A percentile compares a stretch with the other conserved stretches of the same genome.
Evolutionary conservation across 2,329 filamentous ascomycete genomes (phyloP).

Genomic region (Alternaria infectoria): DNA sequence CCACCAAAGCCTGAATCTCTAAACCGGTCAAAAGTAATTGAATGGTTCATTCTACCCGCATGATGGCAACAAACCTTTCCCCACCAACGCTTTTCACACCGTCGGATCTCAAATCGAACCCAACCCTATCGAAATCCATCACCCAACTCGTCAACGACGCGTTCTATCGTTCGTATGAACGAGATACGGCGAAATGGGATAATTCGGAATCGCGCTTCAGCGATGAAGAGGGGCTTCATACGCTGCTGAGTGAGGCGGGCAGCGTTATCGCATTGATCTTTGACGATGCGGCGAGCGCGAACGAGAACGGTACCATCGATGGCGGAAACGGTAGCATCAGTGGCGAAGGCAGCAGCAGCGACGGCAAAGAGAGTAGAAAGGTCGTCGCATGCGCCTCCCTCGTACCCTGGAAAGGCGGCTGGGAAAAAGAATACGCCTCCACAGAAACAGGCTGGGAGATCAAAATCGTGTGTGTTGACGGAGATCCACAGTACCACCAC

Average conservation of each 20-base stretch:
- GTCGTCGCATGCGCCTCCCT: conserved; percentile 30
- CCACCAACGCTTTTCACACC: conserved; percentile 18
- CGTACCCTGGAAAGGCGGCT: conserved; percentile 34
- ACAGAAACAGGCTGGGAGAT: conserved; percentile 36
- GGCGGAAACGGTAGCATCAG: no score
- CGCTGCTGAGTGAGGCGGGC: conserved; percentile 14
- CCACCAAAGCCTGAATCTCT: conserved; percentile 4
- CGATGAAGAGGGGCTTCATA: conserved; percentile 14
- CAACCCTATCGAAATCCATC: conserved; percentile 17
- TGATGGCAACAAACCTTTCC: conserved; percentile 16
- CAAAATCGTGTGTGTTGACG: conserved; percentile 33
- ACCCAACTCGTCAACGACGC: conserved; percentile 26
- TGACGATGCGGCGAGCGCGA: conserved; percentile 5
- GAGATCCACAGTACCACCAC: conserved; percentile 19
- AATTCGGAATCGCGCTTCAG: conserved; percentile 17
- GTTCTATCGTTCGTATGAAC: conserved; percentile 22
- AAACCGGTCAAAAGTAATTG: neutral
- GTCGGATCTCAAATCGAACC: conserved; percentile 10
- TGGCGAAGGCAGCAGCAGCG: no score
- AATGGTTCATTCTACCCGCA: neutral
- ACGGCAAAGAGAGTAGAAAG: neutral
- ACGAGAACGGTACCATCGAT: neutral
- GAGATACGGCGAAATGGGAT: conserved; percentile 23
- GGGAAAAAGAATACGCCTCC: conserved; percentile 18
- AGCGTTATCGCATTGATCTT: conserved; percentile 25